Evolutionary conservation across 116 monocot species (phyloP), one percentile per base, ranked within the genome.

Genomic region (Thalassia testudinum): DNA sequence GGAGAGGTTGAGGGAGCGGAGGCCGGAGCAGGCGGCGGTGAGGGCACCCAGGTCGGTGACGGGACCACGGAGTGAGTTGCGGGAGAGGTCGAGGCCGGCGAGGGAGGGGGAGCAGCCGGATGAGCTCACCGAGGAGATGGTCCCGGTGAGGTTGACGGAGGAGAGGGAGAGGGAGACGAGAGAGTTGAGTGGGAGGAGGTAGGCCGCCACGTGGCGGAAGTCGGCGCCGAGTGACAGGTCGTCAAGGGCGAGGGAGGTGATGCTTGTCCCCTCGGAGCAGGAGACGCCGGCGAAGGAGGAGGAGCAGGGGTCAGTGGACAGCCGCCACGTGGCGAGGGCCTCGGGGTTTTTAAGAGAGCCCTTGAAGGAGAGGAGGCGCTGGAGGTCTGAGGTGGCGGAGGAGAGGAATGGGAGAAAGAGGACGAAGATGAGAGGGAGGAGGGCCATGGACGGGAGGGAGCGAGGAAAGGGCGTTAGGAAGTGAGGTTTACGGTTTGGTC

Each of bases 361-460:
- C 62, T 75, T 86, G 65, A 86, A 86, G 29, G 77, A 59, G 54
- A 81, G 56, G 1, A 86, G 66, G 8, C 57, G 77, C 25, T 75
- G 57, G 28, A 63, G 12, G 23, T 80, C 80, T 14, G 29, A 42
- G 15, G 1, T 1, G 34, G 16, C 2, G 40, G 28, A 12, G 0
- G 40, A 55, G 49, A 28, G 13, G 42, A 0, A 19, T 12, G 24
- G 14, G 26, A 19, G 22, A 28, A 24, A 44, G 54, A 55, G 45
- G 1, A 24, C 10, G 11, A 22, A 7, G 21, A 12, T 13, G 11
- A 22, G 19, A 3, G 22, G 19, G 50, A 23, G 19, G 50, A 50
- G 24, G 7, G 40, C 40, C 40, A 14, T 40, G 40, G 40, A 17
- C 47, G 19, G 47, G n/a, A 18, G 63, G 76, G 76, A 23, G 72